Evolutionary conservation across 345 rosid genomes (phyloP), one percentile per base, ranked within the genome.

Genomic region (Stellera chamaejasme): DNA sequence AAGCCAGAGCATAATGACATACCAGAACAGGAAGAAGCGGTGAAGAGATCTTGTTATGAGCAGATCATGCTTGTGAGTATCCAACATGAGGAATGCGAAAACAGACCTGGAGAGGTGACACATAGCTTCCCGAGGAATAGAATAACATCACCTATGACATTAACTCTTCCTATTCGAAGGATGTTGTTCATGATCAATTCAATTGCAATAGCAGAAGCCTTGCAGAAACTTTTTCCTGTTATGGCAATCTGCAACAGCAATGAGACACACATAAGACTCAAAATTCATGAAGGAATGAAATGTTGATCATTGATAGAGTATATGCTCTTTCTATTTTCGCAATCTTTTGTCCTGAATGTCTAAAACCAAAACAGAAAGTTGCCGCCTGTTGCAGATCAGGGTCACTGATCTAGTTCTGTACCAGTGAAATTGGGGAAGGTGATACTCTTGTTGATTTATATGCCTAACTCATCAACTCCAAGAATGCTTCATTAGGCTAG

Each of bases 81-180:
- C 99, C 88, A 93, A 69, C 97, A 93, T 87, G 57, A 93, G 85
- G 75, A 93, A 93, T 44, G 87, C 91, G 26, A 87, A 87, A 59
- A 89, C 75, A 15, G 90, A 60, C 96, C 84, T 6, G 89, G 72
- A 55, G 87, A 90, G 76, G 96, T 89, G 71, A 93, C 95, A 43
- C 97, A 93, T 50, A 93, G 70, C 65, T 93, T 93, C 48, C 99
- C 97, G 6, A 89, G 90, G 58, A 81, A 82, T 59, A 93, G 83
- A 69, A 93, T 83, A 19, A 89, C 81, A 64, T 93, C 99, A 57
- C 99, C 97, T 13, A 93, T 84, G 47, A 93, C 99, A 70, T 93
- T 93, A 69, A 93, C 89, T 73, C 72, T 81, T 58, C 96, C 99
- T 61, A 93, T 84, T 61, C 94, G 72, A 32, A 87, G 81, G 45